Base-by-base conservation (phyloP, 1,284 basidiomycete species). In the Microbotryum silenes-acaulis region DNA sequence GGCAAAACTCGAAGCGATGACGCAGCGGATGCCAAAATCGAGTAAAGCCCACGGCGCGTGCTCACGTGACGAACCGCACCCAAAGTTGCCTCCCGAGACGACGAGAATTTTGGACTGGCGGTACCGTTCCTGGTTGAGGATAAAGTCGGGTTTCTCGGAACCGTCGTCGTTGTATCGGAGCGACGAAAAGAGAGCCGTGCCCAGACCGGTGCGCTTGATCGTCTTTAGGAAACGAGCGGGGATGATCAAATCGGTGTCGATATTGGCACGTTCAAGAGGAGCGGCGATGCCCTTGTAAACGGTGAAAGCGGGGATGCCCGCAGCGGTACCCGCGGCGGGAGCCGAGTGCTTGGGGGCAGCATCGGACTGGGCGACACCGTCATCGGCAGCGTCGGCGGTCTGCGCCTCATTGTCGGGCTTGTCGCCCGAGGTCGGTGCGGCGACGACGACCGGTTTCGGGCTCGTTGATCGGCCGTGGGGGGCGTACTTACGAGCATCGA, bases 241-340 rank as follows among this genome's bases (percentile, higher is more conserved):
- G 72, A 96, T 94, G 75, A 97, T 94, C 86, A 90, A 91, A 75
- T 97, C 93, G 57, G 92, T 97, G 77, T 97, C 92, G 66, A 96
- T 86, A 74, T 97, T 97, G 71, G 65, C 64, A 29, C 66, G 89
- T 85, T 88, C 84, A 76, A 96, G 76, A n/a, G 90, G 90, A 4
- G 91, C 91, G 31, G 89, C 83, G 65, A 91, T 84, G 25, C 64
- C 91, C 76, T 86, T 87, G 67, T 93, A 77, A 57, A 88, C 74
- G 55, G 79, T 85, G 76, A 97, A 97, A 72, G 88, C 89, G 72
- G 81, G 80, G 63, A 87, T 83, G 69, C 78, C 79, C 16, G 75
- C 77, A 6, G 87, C 83, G 25, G 85, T 81, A 3, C 82, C 77
- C 56, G 83, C 77, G 6, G 79, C 68, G 20, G 67, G 61, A 14